Conservation (phyloP, 2,329 filamentous ascomycete species). For the Penicillium sp. region DNA sequence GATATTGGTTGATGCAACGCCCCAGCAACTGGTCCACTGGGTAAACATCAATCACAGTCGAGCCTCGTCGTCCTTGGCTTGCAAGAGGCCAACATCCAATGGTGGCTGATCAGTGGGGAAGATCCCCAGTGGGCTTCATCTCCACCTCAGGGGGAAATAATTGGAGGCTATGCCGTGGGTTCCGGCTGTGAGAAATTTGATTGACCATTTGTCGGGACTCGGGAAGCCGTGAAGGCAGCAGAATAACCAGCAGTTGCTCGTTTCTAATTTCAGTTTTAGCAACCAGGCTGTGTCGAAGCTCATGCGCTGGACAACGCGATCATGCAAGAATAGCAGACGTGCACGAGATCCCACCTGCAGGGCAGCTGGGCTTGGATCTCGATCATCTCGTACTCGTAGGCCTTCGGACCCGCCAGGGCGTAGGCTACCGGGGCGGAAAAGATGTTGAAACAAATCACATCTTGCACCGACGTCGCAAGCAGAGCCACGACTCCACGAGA, state of each 20-base stretch:
- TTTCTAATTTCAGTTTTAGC: constrained; percentile 7
- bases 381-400: neutral
- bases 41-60: too few relatives aligned
- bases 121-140: constrained; percentile 3
- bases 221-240: constrained; percentile 11
- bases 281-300: constrained; percentile 10
- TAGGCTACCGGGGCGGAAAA: constrained; percentile 1
- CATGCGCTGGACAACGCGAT: neutral
- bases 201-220: constrained; percentile 1
- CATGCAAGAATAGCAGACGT: constrained; percentile 1
- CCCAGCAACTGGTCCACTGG: too few relatives aligned
- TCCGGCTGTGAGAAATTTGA: constrained; percentile 3
- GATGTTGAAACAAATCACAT: constrained; percentile 5
- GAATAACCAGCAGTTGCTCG: neutral
- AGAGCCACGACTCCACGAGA: constrained; percentile 4
- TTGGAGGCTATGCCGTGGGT: constrained; percentile 4
- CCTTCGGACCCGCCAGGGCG: neutral
- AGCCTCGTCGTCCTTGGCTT: too few relatives aligned
- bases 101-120: constrained; percentile 14
- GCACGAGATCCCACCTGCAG: neutral
- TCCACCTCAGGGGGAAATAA: constrained; percentile 5
- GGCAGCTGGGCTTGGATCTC: constrained; percentile 3
- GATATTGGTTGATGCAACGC: too few relatives aligned
- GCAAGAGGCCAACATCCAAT: neutral
- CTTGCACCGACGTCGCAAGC: neutral